A percentile compares a stretch with the other conserved stretches of the same genome.
Evolutionary conservation across 2,329 filamentous ascomycete genomes (phyloP).

Genomic region (Colletotrichum sp.): DNA sequence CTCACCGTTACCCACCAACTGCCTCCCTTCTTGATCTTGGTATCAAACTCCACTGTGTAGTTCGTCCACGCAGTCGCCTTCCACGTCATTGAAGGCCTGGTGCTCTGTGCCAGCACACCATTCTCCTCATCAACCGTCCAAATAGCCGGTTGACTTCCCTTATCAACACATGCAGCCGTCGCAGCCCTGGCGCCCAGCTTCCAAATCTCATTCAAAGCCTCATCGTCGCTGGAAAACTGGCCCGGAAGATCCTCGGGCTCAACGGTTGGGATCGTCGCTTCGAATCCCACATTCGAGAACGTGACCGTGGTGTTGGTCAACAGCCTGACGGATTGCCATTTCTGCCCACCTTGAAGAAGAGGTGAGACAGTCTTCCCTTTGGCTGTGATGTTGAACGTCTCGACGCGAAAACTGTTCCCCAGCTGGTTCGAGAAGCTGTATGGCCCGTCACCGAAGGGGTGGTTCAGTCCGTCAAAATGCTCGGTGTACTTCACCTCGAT

Average conservation of each 20-base stretch:
- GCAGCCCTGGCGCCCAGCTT: conserved; percentile 38
- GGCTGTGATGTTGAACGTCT: conserved; percentile 40
- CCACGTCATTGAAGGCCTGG: conserved; percentile 31
- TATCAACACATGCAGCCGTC: conserved; percentile 39
- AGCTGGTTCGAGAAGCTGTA: conserved; percentile 27
- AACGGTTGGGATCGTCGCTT: conserved; percentile 28
- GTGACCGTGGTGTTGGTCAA: conserved; percentile 36
- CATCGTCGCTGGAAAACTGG: conserved; percentile 32
- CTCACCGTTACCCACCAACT: conserved; percentile 40
- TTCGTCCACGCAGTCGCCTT: conserved; percentile 29
- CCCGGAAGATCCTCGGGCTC: conserved; percentile 30
- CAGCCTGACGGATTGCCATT: conserved; percentile 42
- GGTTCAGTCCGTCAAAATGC: conserved; percentile 30
- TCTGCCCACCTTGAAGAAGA: conserved; percentile 44
- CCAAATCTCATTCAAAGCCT: conserved; percentile 37
- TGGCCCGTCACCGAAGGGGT: conserved; percentile 35
- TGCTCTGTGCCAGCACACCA: conserved; percentile 38
- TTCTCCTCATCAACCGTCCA: conserved; percentile 35
- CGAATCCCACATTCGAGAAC: conserved; percentile 35
- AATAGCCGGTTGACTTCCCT: conserved; percentile 37
- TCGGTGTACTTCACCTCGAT: conserved; percentile 41
- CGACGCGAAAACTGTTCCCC: conserved; percentile 38
- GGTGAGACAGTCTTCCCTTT: conserved; percentile 32
- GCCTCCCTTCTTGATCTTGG: conserved; percentile 41
- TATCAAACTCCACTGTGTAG: conserved; percentile 40